Evolutionary conservation across 345 rosid genomes (phyloP).

Genomic region (Salix arbutifolia): DNA sequence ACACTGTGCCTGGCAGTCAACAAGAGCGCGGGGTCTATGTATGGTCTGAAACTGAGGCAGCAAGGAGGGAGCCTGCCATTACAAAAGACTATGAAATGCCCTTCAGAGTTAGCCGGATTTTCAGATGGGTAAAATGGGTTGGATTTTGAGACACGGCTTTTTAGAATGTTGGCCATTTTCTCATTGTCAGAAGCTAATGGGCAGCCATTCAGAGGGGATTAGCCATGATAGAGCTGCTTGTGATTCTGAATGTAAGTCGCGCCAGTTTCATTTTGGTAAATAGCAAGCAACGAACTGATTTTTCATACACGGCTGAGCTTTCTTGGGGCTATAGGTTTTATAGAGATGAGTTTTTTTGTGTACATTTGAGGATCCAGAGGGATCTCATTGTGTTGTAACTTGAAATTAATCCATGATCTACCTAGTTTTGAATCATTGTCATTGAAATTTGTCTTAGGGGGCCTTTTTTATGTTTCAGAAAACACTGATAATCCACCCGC

Average conservation of each 20-base stretch:
- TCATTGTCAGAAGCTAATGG: conserved; percentile 6
- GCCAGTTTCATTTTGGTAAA: conserved; percentile 30
- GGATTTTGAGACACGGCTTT: conserved; percentile 49
- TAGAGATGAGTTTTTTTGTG: conserved; percentile 34
- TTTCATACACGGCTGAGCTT: conserved; percentile 14
- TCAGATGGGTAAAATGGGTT: conserved; percentile 98
- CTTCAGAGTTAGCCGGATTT: conserved; percentile 70
- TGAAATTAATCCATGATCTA: conserved; percentile 18
- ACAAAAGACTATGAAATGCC: conserved; percentile 86
- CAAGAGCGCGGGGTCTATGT: conserved; percentile 90
- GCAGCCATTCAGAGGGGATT: background rate
- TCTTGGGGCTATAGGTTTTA: conserved; percentile 21
- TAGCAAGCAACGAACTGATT: conserved; percentile 19
- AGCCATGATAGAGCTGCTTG: background rate
- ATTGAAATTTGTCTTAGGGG: conserved; percentile 12
- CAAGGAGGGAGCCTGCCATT: conserved; percentile 81
- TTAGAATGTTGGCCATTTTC: background rate
- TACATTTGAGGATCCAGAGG: conserved; percentile 33
- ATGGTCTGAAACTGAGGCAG: conserved; percentile 87
- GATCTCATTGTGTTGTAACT: conserved; percentile 34
- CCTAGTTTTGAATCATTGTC: conserved; percentile 25
- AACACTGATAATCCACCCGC: conserved; percentile 9
- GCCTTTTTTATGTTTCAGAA: background rate
- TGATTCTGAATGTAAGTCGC: conserved; percentile 13
- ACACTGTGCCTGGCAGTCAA: conserved; percentile 86